These are phyloP conservation scores for Triticum aestivum DNA, from an alignment of 176 grass and related monocot species.

Conservation along the genomic window DNA sequence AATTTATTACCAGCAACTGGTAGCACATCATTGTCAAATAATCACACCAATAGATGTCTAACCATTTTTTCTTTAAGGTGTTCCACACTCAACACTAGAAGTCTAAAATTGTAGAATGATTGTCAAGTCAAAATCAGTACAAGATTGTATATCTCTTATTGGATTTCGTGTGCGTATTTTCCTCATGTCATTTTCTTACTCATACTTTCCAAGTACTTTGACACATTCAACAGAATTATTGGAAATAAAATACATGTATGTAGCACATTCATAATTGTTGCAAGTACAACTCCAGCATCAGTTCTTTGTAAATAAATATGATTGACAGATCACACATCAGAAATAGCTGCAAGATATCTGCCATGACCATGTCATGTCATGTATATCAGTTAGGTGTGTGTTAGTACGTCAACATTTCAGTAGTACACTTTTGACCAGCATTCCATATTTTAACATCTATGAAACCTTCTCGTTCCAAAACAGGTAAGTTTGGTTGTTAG, in stretches of 20 bases:
- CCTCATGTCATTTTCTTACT: constrained; percentile 7
- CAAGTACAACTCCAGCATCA: constrained; percentile 2
- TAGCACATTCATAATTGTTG: neutral
- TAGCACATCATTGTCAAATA: neutral
- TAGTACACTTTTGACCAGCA: constrained; percentile 32
- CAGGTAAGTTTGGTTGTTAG: constrained; percentile 18
- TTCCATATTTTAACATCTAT: constrained; percentile 24
- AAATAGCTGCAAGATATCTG: constrained; percentile 30
- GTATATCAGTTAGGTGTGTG: constrained; percentile 23
- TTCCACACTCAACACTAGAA: neutral
- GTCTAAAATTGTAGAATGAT: constrained; percentile 12
- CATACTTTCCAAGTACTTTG: neutral
- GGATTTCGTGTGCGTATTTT: neutral
- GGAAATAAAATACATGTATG: constrained; percentile 5
- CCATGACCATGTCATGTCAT: neutral
- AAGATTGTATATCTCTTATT: neutral
- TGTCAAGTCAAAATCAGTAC: neutral
- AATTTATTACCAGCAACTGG: constrained; percentile 9
- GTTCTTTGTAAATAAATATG: constrained; percentile 15
- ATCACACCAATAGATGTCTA: constrained; percentile 2
- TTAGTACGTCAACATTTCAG: constrained; percentile 23
- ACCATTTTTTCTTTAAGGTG: constrained; percentile 20
- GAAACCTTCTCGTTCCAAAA: constrained; percentile 5
- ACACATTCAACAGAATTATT: constrained; percentile 7
- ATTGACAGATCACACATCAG: neutral